phyloP scores from a whole-genome alignment of 1,284 basidiomycete species.

The Irpex sp. region DNA sequence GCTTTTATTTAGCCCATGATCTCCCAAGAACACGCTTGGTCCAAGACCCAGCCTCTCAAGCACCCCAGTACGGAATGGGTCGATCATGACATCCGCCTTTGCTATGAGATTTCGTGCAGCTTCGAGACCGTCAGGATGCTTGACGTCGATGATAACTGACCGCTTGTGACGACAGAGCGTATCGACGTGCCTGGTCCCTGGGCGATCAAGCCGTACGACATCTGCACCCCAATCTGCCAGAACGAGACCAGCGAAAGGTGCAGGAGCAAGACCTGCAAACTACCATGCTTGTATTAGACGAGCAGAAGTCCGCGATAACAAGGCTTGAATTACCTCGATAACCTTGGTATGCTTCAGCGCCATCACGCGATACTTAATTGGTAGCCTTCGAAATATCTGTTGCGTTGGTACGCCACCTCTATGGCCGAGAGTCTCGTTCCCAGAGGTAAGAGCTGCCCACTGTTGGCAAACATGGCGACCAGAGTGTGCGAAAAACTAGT shows the following conservation, averaged over 20 bases:
- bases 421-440: too few relatives aligned
- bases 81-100: constrained; percentile 77
- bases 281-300: constrained; percentile 24
- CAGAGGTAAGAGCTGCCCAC: too few relatives aligned
- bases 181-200: constrained; percentile 38
- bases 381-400: neutral
- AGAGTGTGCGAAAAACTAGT: too few relatives aligned
- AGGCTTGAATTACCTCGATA: neutral
- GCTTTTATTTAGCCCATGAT: constrained; percentile 51
- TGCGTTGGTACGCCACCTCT: too few relatives aligned
- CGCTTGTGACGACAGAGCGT: constrained; percentile 70
- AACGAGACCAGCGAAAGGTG: constrained; percentile 76
- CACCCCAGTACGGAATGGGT: constrained; percentile 82
- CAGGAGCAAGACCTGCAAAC: constrained; percentile 86
- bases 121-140: constrained; percentile 49
- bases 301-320: neutral
- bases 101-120: constrained; percentile 58
- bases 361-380: neutral
- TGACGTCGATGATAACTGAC: constrained; percentile 68
- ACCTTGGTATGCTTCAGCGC: neutral
- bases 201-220: constrained; percentile 74
- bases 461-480: too few relatives aligned
- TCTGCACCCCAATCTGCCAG: constrained; percentile 81
- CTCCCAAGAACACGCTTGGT: constrained; percentile 67
- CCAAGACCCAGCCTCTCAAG: constrained; percentile 77